Conservation (phyloP, 140 eudicot species). For the Erigeron philadelphicus region DNA sequence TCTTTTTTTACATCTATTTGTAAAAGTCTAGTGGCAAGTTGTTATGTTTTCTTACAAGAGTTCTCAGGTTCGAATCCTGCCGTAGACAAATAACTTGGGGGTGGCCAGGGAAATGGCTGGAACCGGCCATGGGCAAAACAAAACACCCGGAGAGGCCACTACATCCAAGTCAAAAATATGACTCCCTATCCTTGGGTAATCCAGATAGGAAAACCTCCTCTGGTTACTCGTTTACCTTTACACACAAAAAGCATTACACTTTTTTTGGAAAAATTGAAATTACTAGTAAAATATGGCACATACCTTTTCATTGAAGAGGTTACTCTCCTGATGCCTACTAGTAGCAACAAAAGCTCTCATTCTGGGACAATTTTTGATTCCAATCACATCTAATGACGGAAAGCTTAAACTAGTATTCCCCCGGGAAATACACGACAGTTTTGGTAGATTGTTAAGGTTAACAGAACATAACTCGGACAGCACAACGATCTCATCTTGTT, state of each 20-base stretch:
- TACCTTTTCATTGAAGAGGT: constrained; percentile 41
- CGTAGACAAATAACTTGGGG: no score
- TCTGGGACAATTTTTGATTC: constrained; percentile 31
- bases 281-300: constrained; percentile 12
- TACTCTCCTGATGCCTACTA: constrained; percentile 27
- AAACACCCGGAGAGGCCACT: no score
- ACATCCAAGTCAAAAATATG: no score
- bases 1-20: no score
- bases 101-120: no score
- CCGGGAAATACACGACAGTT: constrained; percentile 28
- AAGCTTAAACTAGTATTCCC: constrained; percentile 27
- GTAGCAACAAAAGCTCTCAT: constrained; percentile 33
- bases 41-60: no score
- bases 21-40: no score
- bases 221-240: no score
- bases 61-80: no score
- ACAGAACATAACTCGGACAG: constrained; percentile 31
- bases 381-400: constrained; percentile 33
- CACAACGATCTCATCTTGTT: constrained; percentile 29
- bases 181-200: no score
- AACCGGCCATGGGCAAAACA: no score
- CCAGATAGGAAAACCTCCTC: no score
- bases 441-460: constrained; percentile 36
- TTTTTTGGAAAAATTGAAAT: background rate
- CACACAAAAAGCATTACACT: background rate